Base-by-base conservation (phyloP, 2,329 filamentous ascomycete genomes). In the Apiospora saccharicola region DNA sequence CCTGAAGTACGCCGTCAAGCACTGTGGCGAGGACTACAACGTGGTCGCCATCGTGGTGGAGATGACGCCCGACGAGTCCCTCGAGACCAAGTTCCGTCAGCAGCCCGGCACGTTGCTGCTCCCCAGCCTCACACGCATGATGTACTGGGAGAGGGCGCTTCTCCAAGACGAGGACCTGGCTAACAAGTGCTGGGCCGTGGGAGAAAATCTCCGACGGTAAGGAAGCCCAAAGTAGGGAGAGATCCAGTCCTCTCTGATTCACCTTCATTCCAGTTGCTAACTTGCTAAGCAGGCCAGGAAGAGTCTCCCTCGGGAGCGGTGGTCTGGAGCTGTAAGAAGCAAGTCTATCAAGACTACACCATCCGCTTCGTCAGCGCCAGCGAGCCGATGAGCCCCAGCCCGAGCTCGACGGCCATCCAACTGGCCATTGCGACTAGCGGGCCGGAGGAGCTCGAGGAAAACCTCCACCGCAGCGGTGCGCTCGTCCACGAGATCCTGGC, bases 11-110 rank as follows among this genome's bases (percentile, higher is more conserved):
- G 77, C 77, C 8, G 77, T 79, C 46, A 61, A 72, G 0, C 76
- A 80, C 49, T 75, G 75, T 8, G 78, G 78, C 4, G 67, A 72
- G 1, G 79, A 80, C 22, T 73, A 82, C 7, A 71, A 79, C 43
- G 72, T 82, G 19, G 71, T 79, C 7, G 81, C 75, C 4, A 81
- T 81, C 1, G 75, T 83, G n/a, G 71, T 83, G 22, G 43, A 82
- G 19, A 71, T 75, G 5, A 78, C 76, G 0, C 75, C 75, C 24
- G 81, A 82, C 44, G 57, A 73, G 0, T 72, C 75, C 22, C 73
- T 83, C 0, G 8, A 16, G 0, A 70, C 68, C 26, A 82, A 82
- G 71, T 72, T 76, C 30, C 69, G 53, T 13, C 37, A 44, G 1
- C 74, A 74, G 4, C 37, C 72, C 10, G 57, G 69, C 4, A 37